Evolutionary conservation across 352 stramenopile genomes (phyloP).

Genomic region (Phytophthora parvispora): DNA sequence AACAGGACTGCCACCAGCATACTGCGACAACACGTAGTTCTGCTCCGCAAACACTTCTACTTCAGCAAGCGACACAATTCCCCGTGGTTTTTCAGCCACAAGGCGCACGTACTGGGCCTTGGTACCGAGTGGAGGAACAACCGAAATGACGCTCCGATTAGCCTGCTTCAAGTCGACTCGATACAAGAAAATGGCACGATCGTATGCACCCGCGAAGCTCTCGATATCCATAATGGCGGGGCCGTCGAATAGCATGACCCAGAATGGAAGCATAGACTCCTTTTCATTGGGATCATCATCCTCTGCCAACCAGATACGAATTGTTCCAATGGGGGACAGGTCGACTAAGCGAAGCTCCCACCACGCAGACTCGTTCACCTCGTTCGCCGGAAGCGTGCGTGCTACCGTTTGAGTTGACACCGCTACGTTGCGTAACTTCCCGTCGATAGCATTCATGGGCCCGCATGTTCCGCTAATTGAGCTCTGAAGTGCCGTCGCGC

Average conservation of each 20-base stretch:
- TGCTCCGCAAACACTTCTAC: conserved; percentile 78
- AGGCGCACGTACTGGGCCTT: conserved; percentile 76
- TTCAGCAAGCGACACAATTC: conserved; percentile 72
- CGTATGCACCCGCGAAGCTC: conserved; percentile 59
- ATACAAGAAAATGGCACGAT: conserved; percentile 56
- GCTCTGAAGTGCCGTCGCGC: conserved; percentile 72
- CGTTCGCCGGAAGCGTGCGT: conserved; percentile 41
- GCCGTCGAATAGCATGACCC: conserved; percentile 82
- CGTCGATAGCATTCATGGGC: conserved; percentile 78
- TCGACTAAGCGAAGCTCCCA: conserved; percentile 77
- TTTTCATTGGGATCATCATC: conserved; percentile 34
- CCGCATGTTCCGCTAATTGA: conserved; percentile 63
- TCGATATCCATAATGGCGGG: conserved; percentile 66
- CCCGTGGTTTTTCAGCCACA: conserved; percentile 47
- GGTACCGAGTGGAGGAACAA: conserved; percentile 55
- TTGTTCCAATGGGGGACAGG: conserved; percentile 54
- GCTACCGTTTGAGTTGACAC: conserved; percentile 62
- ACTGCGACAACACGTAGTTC: conserved; percentile 66
- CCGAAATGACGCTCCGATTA: conserved; percentile 44
- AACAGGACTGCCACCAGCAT: conserved; percentile 64
- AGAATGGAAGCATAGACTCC: conserved; percentile 80
- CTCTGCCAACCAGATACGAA: conserved; percentile 69
- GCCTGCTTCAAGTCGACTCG: conserved; percentile 36
- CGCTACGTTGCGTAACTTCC: conserved; percentile 44
- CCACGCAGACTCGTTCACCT: conserved; percentile 55